These are phyloP conservation scores for Rhinocladiella mackenziei DNA, from an alignment of 2,329 filamentous ascomycete genomes.

Conservation along the genomic window DNA sequence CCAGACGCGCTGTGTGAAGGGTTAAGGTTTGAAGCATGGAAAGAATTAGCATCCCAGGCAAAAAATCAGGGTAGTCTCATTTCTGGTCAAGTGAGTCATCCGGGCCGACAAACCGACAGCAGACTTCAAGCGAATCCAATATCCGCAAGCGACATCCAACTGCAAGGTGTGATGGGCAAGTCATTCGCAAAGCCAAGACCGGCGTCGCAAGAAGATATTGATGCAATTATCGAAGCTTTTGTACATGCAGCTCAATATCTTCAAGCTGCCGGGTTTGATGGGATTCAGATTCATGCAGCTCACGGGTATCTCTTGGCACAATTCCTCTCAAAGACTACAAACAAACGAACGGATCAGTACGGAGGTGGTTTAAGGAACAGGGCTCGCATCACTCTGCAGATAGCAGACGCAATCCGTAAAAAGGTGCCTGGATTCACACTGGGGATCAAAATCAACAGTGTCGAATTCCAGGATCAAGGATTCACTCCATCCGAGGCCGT, in stretches of 20 bases:
- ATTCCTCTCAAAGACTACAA: conserved; percentile 52
- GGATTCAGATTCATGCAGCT: conserved; percentile 41
- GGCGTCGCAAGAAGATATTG: conserved; percentile 30
- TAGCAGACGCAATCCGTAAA: conserved; percentile 40
- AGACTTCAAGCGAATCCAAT: conserved; percentile 50
- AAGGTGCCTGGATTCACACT: conserved; percentile 41
- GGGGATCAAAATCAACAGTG: conserved; percentile 54
- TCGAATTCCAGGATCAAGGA: conserved; percentile 28
- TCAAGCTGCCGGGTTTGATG: conserved; percentile 27
- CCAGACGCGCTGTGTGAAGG: conserved; percentile 46
- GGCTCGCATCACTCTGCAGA: conserved; percentile 56
- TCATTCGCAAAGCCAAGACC: conserved; percentile 37
- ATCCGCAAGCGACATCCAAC: conserved; percentile 49
- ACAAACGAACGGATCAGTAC: conserved; percentile 60
- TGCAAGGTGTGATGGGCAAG: conserved; percentile 37
- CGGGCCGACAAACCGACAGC: conserved; percentile 53
- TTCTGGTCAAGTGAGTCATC: conserved; percentile 60
- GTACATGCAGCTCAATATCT: conserved; percentile 20
- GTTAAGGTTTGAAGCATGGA: conserved; percentile 58
- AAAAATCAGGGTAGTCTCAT: conserved; percentile 58
- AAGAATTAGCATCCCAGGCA: conserved; percentile 51
- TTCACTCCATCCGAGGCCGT: conserved; percentile 23
- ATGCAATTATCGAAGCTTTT: conserved; percentile 21
- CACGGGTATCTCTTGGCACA: conserved; percentile 58
- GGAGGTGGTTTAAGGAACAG: conserved; percentile 65